phyloP scores from a whole-genome alignment of 192 early-diverging fungal species.

The Rhizoclosmatium sp. region DNA sequence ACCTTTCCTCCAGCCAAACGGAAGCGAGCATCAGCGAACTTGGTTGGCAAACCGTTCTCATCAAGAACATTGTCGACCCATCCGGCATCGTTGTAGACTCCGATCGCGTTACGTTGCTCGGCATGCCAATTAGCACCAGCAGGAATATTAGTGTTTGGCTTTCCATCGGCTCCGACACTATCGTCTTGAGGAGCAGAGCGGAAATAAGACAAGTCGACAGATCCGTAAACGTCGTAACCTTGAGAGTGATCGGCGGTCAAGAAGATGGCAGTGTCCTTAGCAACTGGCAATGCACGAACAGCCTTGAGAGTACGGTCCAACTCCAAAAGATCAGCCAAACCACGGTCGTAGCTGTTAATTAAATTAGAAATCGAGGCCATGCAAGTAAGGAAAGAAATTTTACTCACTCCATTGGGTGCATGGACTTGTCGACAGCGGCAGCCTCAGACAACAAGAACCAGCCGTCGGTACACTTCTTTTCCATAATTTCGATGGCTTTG shows the following conservation, averaged over 20 bases:
- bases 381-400: background rate
- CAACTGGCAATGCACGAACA: constrained; percentile 61
- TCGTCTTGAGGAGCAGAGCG: constrained; percentile 48
- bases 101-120: constrained; percentile 43
- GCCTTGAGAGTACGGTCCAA: constrained; percentile 66
- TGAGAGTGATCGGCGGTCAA: constrained; percentile 73
- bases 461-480: constrained; percentile 66
- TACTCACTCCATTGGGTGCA: constrained; percentile 61
- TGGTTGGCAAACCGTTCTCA: constrained; percentile 46
- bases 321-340: constrained; percentile 69
- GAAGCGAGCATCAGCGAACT: constrained; percentile 37
- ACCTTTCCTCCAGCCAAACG: constrained; percentile 44
- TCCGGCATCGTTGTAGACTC: constrained; percentile 41
- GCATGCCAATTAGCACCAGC: background rate
- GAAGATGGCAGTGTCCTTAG: constrained; percentile 62
- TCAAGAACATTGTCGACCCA: constrained; percentile 49
- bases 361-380: background rate
- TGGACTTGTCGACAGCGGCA: constrained; percentile 69
- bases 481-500: constrained; percentile 66
- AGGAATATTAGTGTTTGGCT: background rate
- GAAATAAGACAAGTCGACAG: constrained; percentile 67
- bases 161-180: constrained; percentile 9
- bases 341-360: constrained; percentile 58
- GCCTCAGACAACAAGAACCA: constrained; percentile 74
- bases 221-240: constrained; percentile 69